These are phyloP conservation scores for Rhizopogon vesiculosus DNA, from an alignment of 768 basidiomycete species.

Conservation along the genomic window DNA sequence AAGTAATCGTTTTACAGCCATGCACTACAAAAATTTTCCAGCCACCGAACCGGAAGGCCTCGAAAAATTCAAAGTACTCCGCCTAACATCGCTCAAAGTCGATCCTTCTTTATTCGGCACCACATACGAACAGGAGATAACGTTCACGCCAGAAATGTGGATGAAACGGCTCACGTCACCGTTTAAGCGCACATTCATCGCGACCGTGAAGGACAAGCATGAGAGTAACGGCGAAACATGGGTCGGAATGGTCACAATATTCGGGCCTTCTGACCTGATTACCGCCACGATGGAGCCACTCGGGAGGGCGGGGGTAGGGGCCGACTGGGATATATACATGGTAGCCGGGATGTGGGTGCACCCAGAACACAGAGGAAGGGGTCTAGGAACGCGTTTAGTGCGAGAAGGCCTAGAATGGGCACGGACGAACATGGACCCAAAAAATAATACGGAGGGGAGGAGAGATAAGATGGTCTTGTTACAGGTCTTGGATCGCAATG, in stretches of 20 bases:
- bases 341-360: constrained; percentile 24
- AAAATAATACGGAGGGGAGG: neutral
- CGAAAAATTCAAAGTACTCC: constrained; percentile 12
- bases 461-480: constrained; percentile 16
- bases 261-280: constrained; percentile 9
- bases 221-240: constrained; percentile 2
- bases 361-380: constrained; percentile 21
- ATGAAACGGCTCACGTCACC: constrained; percentile 11
- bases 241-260: constrained; percentile 14
- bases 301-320: constrained; percentile 7
- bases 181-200: constrained; percentile 12
- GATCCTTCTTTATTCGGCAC: constrained; percentile 19
- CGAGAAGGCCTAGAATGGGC: constrained; percentile 20
- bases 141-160: constrained; percentile 19
- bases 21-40: constrained; percentile 11
- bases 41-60: constrained; percentile 19
- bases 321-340: constrained; percentile 16
- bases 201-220: constrained; percentile 1
- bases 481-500: constrained; percentile 11
- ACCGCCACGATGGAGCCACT: constrained; percentile 8
- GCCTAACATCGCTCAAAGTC: constrained; percentile 17
- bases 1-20: neutral
- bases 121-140: constrained; percentile 16
- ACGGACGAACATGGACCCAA: constrained; percentile 11
- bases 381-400: constrained; percentile 13